These are phyloP conservation scores for Zostera marina DNA, from an alignment of 116 monocot genomes.

Conservation along the genomic window DNA sequence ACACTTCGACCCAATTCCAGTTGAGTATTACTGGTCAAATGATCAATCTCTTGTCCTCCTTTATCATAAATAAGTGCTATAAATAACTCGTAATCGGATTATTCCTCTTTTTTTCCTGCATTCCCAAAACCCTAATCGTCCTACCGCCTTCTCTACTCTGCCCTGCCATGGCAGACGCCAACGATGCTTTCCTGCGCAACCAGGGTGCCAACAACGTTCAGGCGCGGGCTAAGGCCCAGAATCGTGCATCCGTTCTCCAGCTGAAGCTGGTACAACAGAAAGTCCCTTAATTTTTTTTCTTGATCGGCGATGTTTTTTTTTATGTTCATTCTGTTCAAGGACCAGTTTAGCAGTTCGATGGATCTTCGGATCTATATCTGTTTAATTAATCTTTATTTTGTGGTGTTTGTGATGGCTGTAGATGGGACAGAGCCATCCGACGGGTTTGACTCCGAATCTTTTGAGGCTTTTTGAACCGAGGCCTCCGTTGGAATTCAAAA, in stretches of 20 bases:
- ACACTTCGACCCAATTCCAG: too few relatives aligned
- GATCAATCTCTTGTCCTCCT: too few relatives aligned
- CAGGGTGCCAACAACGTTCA: slow-evolving; percentile 48
- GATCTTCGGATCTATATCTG: too few relatives aligned
- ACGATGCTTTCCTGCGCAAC: slow-evolving; percentile 78
- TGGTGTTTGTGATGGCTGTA: slow-evolving; percentile 7
- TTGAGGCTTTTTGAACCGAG: slow-evolving; percentile 88
- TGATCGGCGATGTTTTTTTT: background rate
- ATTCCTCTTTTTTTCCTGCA: too few relatives aligned
- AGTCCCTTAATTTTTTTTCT: background rate
- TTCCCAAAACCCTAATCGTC: slow-evolving; percentile 1
- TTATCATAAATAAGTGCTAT: too few relatives aligned
- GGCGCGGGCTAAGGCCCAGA: slow-evolving; percentile 77
- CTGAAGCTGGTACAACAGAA: slow-evolving; percentile 52
- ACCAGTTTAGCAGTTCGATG: too few relatives aligned
- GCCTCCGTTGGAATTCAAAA: slow-evolving; percentile 66
- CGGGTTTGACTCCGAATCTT: slow-evolving; percentile 83
- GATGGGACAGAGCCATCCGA: slow-evolving; percentile 95
- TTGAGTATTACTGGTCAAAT: too few relatives aligned
- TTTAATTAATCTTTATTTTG: background rate
- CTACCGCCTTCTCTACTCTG: background rate
- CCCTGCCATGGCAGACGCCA: slow-evolving; percentile 62
- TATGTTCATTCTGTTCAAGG: background rate
- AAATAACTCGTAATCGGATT: too few relatives aligned
- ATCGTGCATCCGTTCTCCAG: slow-evolving; percentile 75